A percentile compares a stretch with the other conserved stretches of the same genome.
Evolutionary conservation across 257 asterid species (phyloP).

Genomic region (Solanum chilense): DNA sequence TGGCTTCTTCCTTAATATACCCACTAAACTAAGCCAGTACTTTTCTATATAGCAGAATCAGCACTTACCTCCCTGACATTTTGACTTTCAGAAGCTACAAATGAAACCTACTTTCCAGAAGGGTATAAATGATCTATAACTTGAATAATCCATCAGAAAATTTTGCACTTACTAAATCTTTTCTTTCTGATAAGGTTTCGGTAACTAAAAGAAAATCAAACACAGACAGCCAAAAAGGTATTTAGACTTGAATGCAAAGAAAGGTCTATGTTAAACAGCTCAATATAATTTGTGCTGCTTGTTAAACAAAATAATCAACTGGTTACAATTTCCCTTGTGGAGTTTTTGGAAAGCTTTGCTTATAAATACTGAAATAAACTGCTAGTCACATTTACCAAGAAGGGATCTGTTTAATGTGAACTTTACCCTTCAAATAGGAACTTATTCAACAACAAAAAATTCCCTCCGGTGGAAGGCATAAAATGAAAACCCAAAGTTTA

Average conservation of each 20-base stretch:
- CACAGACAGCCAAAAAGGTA: background rate
- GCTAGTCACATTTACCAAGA: background rate
- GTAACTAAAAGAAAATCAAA: background rate
- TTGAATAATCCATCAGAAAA: background rate
- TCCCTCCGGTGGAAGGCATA: background rate
- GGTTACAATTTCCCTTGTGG: background rate
- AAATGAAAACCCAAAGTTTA: conserved; percentile 13
- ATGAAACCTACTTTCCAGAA: background rate
- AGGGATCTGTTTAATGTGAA: background rate
- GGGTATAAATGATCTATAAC: background rate
- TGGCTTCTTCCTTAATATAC: background rate
- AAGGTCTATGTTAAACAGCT: background rate
- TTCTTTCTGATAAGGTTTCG: background rate
- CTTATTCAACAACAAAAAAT: background rate
- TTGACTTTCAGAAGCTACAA: background rate
- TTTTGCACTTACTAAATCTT: background rate
- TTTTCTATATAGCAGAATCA: background rate
- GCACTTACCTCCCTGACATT: background rate
- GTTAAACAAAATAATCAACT: background rate
- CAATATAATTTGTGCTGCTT: background rate
- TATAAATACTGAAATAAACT: background rate
- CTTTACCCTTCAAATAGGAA: background rate
- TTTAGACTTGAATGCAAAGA: background rate
- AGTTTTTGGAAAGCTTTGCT: background rate
- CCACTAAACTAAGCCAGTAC: background rate